Base-by-base conservation (phyloP, 176 grass and related monocot genomes). In the Chrysopogon serrulatus region DNA sequence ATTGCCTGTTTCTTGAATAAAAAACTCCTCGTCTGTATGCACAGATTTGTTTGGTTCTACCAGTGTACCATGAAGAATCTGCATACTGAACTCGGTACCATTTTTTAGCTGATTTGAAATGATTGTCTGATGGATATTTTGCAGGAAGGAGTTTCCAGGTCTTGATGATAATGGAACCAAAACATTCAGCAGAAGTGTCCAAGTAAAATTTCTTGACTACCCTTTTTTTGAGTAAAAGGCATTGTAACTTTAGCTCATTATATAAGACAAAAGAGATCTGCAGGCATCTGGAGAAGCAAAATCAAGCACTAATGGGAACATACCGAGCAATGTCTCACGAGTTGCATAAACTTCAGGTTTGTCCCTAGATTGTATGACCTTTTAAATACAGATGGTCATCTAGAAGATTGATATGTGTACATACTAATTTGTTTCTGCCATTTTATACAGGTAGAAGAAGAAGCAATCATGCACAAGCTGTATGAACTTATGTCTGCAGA, bases 211-310 rank as follows among this genome's bases (percentile, higher is more conserved):
- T 78, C 19, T 77, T 53, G 3, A 41, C 18, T 31, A 33, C 26
- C n/a, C 33, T 65, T 36, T 67, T 65, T 36, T 67, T 37, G 41
- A 5, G 43, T 49, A 27, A 84, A 68, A 85, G 62, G 28, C 60
- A 47, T 51, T 8, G 47, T 15, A 16, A 36, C 16, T 88, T 44
- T 73, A 26, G 14, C 37, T 68, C 19, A 39, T 69, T 86, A 64
- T 61, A 18, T 56, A 67, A 75, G 57, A 28, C 70, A 81, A 18
- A 57, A 84, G 75, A 43, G 54, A 68, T 79, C 9, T 81, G 63
- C 70, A 94, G 89, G 66, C 85, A 94, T 87, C 72, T 97, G 60
- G 85, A 92, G 75, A 97, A 88, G 82, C 89, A 94, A 86, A 86
- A 53, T 79, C 87, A 94, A 83, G 67, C 86, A 33, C 80, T 94